A percentile compares a stretch with the other conserved stretches of the same genome.
phyloP scores from a whole-genome alignment of 2,329 filamentous ascomycete species.

The Coleophoma crateriformis region DNA sequence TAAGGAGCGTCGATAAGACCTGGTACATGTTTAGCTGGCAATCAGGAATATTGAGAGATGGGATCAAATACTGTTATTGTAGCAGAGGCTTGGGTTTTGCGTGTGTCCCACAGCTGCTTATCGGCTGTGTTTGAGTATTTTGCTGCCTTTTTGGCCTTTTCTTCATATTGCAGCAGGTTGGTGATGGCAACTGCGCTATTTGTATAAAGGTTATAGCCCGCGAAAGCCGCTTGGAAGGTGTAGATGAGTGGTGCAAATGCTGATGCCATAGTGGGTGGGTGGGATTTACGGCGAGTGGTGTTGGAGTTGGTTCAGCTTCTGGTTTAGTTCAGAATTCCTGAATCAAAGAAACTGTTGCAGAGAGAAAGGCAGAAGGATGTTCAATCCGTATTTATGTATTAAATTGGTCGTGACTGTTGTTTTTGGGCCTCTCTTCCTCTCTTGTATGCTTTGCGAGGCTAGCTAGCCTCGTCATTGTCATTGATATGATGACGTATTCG shows the following conservation, averaged over 20 bases:
- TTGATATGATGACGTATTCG: too few relatives aligned
- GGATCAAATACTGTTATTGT: constrained; percentile 29
- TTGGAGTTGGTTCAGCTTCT: too few relatives aligned
- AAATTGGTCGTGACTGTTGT: too few relatives aligned
- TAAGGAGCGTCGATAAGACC: constrained; percentile 10
- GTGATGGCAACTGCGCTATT: constrained; percentile 33
- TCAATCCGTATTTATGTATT: too few relatives aligned
- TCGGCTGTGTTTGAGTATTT: constrained; percentile 36
- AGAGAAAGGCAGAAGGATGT: too few relatives aligned
- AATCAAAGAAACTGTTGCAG: too few relatives aligned
- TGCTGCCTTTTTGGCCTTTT: constrained; percentile 36
- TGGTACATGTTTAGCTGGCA: background rate
- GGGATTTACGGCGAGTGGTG: background rate
- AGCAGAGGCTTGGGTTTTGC: constrained; percentile 35
- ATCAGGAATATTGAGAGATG: constrained; percentile 1
- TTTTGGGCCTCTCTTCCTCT: too few relatives aligned
- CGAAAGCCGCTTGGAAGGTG: constrained; percentile 31
- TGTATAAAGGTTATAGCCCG: constrained; percentile 35
- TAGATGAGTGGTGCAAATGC: constrained; percentile 26
- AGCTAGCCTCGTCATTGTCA: too few relatives aligned
- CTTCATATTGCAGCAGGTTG: constrained; percentile 38
- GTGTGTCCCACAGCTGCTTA: constrained; percentile 35
- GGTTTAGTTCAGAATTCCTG: too few relatives aligned
- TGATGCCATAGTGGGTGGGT: constrained; percentile 5
- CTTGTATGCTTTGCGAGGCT: too few relatives aligned